Conservation (phyloP, 164 flowering plant species). For the Magnolia officinalis region DNA sequence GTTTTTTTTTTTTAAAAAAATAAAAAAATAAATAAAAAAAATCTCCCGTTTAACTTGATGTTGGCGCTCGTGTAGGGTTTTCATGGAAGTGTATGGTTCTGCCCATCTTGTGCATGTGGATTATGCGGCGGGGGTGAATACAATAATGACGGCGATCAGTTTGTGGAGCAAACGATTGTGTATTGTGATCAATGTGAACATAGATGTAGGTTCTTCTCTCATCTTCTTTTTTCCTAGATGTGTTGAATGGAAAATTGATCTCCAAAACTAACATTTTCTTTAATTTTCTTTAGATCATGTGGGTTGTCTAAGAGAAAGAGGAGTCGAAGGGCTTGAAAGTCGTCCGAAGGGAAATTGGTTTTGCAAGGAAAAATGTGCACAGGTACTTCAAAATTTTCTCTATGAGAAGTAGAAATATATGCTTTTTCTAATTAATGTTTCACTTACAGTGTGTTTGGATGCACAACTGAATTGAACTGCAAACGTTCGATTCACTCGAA, state of each 20-base stretch:
- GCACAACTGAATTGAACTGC: too few relatives aligned
- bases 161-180: conserved; percentile 25
- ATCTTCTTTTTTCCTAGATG: neutral
- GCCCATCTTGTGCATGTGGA: conserved; percentile 77
- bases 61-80: conserved; percentile 40
- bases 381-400: conserved; percentile 36
- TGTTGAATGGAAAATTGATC: neutral
- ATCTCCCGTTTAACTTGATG: neutral
- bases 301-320: conserved; percentile 43
- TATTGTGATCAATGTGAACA: conserved; percentile 69
- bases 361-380: conserved; percentile 59
- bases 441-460: too few relatives aligned
- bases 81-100: conserved; percentile 87
- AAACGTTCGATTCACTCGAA: too few relatives aligned
- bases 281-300: conserved; percentile 52
- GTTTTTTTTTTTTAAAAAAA: neutral
- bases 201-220: conserved; percentile 47
- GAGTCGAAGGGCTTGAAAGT: conserved; percentile 10
- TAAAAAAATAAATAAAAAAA: too few relatives aligned
- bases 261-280: neutral
- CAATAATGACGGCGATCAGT: conserved; percentile 15
- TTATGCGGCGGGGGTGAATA: conserved; percentile 47
- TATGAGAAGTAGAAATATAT: too few relatives aligned
- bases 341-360: conserved; percentile 51
- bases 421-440: too few relatives aligned